Evolutionary conservation across 345 rosid species (phyloP).

Genomic region (Citrus medica): DNA sequence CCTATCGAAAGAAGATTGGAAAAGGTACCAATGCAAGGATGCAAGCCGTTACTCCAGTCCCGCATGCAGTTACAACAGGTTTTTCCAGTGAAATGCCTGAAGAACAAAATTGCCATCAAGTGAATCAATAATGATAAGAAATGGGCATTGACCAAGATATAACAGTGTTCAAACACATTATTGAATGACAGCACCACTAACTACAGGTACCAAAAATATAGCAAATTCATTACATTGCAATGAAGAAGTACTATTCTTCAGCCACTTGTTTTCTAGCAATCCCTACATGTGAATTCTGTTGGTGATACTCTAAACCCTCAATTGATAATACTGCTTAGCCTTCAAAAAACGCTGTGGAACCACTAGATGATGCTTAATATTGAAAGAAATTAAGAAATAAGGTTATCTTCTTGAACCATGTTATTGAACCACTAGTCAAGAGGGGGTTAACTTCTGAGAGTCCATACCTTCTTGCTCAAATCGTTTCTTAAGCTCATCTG

Average conservation of each 20-base stretch:
- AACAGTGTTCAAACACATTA: neutral
- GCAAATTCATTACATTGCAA: neutral
- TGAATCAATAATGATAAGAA: neutral
- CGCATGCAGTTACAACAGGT: constrained; percentile 76
- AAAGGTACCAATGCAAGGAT: constrained; percentile 76
- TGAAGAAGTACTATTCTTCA: neutral
- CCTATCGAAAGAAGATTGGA: neutral
- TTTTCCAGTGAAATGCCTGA: constrained; percentile 79
- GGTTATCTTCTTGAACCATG: neutral
- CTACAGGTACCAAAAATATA: neutral
- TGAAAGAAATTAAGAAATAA: neutral
- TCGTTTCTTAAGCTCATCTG: constrained; percentile 74
- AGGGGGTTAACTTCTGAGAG: neutral
- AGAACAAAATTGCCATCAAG: constrained; percentile 1
- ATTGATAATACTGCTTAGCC: neutral
- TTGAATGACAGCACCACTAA: neutral
- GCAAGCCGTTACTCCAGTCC: constrained; percentile 94
- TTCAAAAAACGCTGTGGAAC: neutral
- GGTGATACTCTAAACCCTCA: neutral
- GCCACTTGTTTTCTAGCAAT: neutral
- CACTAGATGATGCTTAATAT: neutral
- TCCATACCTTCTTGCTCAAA: constrained; percentile 78
- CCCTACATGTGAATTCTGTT: neutral
- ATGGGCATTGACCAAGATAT: neutral
- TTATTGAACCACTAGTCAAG: no score